phyloP scores from a whole-genome alignment of 305 asterid genomes.

The Andrographis paniculata region DNA sequence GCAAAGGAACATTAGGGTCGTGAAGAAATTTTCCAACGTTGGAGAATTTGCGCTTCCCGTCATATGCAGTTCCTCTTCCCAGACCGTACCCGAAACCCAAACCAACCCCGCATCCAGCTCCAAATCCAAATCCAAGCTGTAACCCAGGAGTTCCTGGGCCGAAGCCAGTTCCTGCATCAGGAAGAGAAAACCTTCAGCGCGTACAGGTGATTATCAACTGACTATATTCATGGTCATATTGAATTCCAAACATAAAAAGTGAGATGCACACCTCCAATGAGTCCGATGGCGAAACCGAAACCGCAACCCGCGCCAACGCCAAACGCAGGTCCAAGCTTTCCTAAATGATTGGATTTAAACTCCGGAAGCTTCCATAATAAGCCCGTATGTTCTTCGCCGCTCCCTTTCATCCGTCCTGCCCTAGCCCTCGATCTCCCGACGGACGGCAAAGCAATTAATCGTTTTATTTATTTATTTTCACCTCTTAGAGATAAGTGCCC shows the following conservation, averaged over 20 bases:
- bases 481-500: no score
- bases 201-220: no score
- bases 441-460: no score
- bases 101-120: slow-evolving; percentile 93
- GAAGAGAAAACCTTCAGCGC: not conserved
- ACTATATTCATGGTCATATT: no score
- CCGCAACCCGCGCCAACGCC: slow-evolving; percentile 95
- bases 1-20: slow-evolving; percentile 25
- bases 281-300: slow-evolving; percentile 67
- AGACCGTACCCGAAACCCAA: slow-evolving; percentile 89
- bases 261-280: slow-evolving; percentile 45
- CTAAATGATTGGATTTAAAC: slow-evolving; percentile 50
- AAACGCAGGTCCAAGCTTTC: slow-evolving; percentile 76
- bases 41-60: slow-evolving; percentile 45
- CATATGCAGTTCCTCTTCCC: slow-evolving; percentile 74
- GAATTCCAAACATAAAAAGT: not conserved
- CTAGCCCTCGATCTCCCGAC: no score
- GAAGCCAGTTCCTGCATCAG: slow-evolving; percentile 47
- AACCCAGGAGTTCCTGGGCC: slow-evolving; percentile 86
- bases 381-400: slow-evolving; percentile 49
- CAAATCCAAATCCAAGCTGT: slow-evolving; percentile 79
- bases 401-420: slow-evolving; percentile 16
- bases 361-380: slow-evolving; percentile 75
- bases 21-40: slow-evolving; percentile 35
- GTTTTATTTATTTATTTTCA: no score